Percentiles rank a stretch among this genome's conserved stretches.
These are phyloP conservation scores for Fonsecaea erecta DNA, from an alignment of 2,329 filamentous ascomycete genomes.

Conservation along the genomic window DNA sequence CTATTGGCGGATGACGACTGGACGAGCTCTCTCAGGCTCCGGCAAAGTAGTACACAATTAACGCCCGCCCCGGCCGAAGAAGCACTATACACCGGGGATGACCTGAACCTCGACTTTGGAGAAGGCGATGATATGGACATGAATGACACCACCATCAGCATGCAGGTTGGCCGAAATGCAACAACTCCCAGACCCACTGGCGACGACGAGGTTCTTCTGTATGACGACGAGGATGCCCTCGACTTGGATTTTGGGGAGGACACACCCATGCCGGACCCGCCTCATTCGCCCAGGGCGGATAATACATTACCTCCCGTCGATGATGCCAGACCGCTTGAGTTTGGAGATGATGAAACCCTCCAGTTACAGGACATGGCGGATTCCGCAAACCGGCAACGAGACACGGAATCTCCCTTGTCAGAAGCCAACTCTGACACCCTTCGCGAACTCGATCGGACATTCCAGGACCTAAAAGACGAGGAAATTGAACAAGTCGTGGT, in stretches of 20 bases:
- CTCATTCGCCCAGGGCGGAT: conserved; percentile 49
- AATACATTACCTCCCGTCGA: conserved; percentile 61
- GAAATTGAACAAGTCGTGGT: conserved; percentile 57
- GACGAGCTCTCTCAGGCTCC: conserved; percentile 77
- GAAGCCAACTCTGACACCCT: conserved; percentile 57
- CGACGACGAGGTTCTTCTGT: conserved; percentile 62
- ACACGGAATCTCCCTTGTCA: conserved; percentile 60
- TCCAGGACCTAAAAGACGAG: conserved; percentile 59
- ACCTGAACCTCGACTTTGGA: conserved; percentile 74
- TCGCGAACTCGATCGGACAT: conserved; percentile 67
- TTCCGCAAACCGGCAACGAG: conserved; percentile 45
- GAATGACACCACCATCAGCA: conserved; percentile 67
- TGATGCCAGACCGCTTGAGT: conserved; percentile 52
- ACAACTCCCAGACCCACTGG: conserved; percentile 69
- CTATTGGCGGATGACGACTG: conserved; percentile 54
- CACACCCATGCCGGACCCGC: conserved; percentile 48
- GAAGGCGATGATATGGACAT: conserved; percentile 68
- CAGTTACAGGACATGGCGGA: conserved; percentile 41
- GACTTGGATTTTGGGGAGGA: conserved; percentile 57
- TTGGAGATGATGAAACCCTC: conserved; percentile 58
- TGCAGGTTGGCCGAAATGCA: conserved; percentile 90
- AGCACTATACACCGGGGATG: conserved; percentile 63
- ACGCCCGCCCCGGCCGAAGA: conserved; percentile 55
- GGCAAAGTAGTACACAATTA: conserved; percentile 64
- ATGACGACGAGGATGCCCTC: conserved; percentile 57